A percentile compares a stretch with the other conserved stretches of the same genome.
These are phyloP conservation scores for Apophysomyces trapeziformis DNA, from an alignment of 371 early-diverging fungal species.

Conservation along the genomic window DNA sequence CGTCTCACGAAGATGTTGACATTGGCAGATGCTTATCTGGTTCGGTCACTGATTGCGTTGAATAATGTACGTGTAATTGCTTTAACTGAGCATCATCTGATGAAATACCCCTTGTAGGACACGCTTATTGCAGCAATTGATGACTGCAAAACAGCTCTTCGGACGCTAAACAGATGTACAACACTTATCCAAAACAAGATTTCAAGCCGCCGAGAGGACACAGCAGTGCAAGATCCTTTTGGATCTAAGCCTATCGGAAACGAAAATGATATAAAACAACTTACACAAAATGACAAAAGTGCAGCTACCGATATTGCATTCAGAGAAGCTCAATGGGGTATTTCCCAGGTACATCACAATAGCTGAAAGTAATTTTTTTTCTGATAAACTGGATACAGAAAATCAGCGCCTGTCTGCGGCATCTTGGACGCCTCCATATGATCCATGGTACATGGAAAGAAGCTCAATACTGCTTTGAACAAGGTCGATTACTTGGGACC, in stretches of 20 bases:
- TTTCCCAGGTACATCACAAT: slow-evolving; percentile 33
- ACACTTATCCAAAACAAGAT: slow-evolving; percentile 9
- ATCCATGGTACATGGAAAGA: slow-evolving; percentile 70
- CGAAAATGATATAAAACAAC: background rate
- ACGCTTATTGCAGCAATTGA: slow-evolving; percentile 23
- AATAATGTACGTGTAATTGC: slow-evolving; percentile 13
- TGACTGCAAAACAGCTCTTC: slow-evolving; percentile 18
- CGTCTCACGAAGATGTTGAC: slow-evolving; percentile 11
- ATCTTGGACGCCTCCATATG: slow-evolving; percentile 59
- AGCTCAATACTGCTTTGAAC: slow-evolving; percentile 68
- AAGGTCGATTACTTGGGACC: slow-evolving; percentile 60
- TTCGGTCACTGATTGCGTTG: slow-evolving; percentile 22
- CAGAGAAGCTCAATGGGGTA: slow-evolving; percentile 46
- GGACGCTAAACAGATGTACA: slow-evolving; percentile 13
- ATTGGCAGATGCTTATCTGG: slow-evolving; percentile 26
- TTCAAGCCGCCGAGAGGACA: background rate
- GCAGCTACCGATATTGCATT: slow-evolving; percentile 23
- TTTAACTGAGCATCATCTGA: background rate
- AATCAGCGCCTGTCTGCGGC: slow-evolving; percentile 52
- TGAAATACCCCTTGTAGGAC: slow-evolving; percentile 1
- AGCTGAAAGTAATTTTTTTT: background rate
- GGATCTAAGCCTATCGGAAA: slow-evolving; percentile 3
- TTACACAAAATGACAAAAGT: background rate
- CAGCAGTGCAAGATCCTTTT: slow-evolving; percentile 20
- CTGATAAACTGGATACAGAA: slow-evolving; percentile 23